Evolutionary conservation across 306 rosid species (phyloP), one percentile per base, ranked within the genome.

Genomic region (Astragalus glycyphyllos): DNA sequence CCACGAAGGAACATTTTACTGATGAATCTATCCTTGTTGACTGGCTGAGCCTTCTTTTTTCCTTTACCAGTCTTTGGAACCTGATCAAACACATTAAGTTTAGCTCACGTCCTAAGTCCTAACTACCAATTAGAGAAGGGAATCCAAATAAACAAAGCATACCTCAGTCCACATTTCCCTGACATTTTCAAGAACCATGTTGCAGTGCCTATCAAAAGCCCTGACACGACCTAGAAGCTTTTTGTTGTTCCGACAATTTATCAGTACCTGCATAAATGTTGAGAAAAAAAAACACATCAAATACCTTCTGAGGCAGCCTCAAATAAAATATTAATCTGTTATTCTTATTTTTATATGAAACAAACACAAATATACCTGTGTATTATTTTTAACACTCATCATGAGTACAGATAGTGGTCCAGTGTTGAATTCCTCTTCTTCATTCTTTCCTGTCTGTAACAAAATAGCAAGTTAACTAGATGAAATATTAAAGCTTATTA

Each of bases 121-220:
- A 26, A 26, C 31, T 23, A 32, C 37, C 11, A 40, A 11, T 4
- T 13, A n/a, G 57, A 34, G 40, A 29, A 37, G 9, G 3, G 61
- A 23, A 41, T 58, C 14, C 3, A 62, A 47, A 31, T 13, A 11
- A 17, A 53, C 10, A 61, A 69, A 40, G 68, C 66, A 69, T 66
- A 90, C 98, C 96, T 94, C 98, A 3, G 98, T 94, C 98, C 98
- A 94, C 97, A 94, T 94, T 82, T 94, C 97, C 80, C 92, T 44
- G 14, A 94, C 99, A 84, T 94, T 94, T 74, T 94, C 98, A 59
- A 94, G 88, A 73, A 94, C 97, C 97, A 94, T 90, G 69, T 93
- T 93, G 84, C 96, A 94, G 77, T 90, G 98, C 71, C 98, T 78
- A 56, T 94, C 98, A 12, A 94, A 94, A 12, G 98, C 98, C 78